Base-by-base conservation (phyloP, 164 flowering plant genomes). In the Buxus sempervirens region DNA sequence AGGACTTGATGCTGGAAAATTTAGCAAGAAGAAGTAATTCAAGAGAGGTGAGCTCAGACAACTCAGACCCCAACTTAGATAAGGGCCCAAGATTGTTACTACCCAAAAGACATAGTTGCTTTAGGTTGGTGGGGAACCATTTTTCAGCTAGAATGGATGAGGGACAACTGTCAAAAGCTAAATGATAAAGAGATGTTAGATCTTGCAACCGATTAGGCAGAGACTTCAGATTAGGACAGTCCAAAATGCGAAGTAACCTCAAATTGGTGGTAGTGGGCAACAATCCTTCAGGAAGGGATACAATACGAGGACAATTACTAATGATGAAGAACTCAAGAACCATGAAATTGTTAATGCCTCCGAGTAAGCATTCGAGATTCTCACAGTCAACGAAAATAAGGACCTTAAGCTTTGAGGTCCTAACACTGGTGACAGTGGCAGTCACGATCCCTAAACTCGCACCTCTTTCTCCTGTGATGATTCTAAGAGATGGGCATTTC, bases 21-120 rank as follows among this genome's bases (percentile, higher is more conserved):
- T 61, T 62, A 64, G 73, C 72, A 38, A 74, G 64, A 21, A 65
- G 58, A 42, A 74, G 59, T 32, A 51, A 58, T 53, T 19, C 23
- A 12, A 74, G 77, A 28, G 70, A 70, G 41, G 62, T 49, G 18
- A 74, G 73, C 26, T 60, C 63, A 7, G 3, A 32, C 38, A 32
- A 32, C 54, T 58, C 64, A 4, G 68, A 10, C 16, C 51, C 51
- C 51, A 10, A 4, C 51, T 45, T 15, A 45, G 18, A 45, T 15
- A 45, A 15, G 51, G 13, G 51, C 51, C 14, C 18, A 15, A 15
- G 1, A 45, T 45, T 45, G 1, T 45, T 10, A 15, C 61, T 42
- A 21, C 38, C 24, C 18, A 64, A 9, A 0, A 55, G 51, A 1
- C 72, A 71, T 45, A 75, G 61, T 16, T 71, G 60, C 23, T 58